Base-by-base conservation (phyloP, 2,329 filamentous ascomycete genomes). In the Pseudocercospora pini-densiflorae region DNA sequence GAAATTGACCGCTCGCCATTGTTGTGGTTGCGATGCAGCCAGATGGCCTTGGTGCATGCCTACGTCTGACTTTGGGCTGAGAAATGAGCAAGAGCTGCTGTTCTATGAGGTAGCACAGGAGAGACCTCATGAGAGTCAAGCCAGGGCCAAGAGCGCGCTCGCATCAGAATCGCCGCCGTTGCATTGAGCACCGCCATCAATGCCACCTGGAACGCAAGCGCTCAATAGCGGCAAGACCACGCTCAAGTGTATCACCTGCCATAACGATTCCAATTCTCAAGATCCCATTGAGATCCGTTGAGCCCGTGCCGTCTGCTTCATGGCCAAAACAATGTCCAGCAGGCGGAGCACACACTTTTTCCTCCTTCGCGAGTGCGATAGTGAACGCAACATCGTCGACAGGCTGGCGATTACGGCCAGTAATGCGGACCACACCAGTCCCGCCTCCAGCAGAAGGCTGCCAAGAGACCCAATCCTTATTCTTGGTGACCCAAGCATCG, bases 191-290 rank as follows among this genome's bases (percentile, higher is more conserved):
- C 8, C 29, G 29, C 29, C 29, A 31, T 31, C 29, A 31, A 9
- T 8, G 29, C 29, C 12, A 36, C 10, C 33, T 36, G 33, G 33
- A 36, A 14, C 33, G 33, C 33, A 36, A 36, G 33, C 33, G 33
- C 33, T 14, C 12, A 36, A 36, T 8, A 36, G 12, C 12, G 14
- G 33, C 33, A 36, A 36, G 33, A 8, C 33, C 33, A 36, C 33
- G 33, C 33, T 36, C 33, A 14, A 36, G 33, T 36, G 12, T 14
- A 36, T 36, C 64, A 27, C 33, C 64, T 29, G 29, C 51, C 19
- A 21, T 57, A 31, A 47, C 64, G 45, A 64, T 65, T 23, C 63
- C 63, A 33, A 59, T 36, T n/a, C 62, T 54, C 31, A 64, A 33
- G 27, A 51, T 61, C 6, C 62, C 62, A 16, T 12, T 45, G 21